These are phyloP conservation scores for Pisolithus tinctorius DNA, from an alignment of 768 basidiomycete species.

Conservation along the genomic window DNA sequence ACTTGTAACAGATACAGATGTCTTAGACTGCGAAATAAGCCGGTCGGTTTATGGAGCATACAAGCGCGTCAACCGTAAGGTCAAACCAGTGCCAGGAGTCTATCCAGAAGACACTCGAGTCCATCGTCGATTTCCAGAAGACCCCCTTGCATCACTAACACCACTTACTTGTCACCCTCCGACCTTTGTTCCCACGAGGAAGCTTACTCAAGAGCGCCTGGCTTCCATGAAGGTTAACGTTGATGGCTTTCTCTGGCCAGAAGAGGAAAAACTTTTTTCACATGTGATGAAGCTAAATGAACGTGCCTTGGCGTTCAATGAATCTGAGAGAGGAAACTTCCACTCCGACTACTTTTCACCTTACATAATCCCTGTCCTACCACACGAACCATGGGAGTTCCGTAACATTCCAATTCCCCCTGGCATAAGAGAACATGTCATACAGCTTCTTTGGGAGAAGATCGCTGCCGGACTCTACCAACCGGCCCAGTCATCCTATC, in stretches of 20 bases:
- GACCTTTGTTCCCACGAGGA: not conserved
- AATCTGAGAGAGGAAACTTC: constrained; percentile 15
- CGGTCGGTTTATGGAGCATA: not conserved
- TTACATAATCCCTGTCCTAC: constrained; percentile 24
- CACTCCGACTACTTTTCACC: constrained; percentile 27
- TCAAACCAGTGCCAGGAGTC: not conserved
- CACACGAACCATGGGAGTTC: constrained; percentile 27
- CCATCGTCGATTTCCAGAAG: not conserved
- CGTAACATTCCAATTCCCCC: constrained; percentile 26
- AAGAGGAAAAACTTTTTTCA: not conserved
- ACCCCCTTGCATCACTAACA: not conserved
- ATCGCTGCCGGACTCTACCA: constrained; percentile 35
- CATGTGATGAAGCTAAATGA: constrained; percentile 27
- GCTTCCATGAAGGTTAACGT: not conserved
- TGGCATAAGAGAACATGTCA: constrained; percentile 17
- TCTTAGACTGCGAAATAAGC: too few species aligned
- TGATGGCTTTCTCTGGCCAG: not conserved
- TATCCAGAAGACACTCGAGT: not conserved
- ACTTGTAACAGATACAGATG: too few species aligned
- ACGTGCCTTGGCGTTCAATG: constrained; percentile 31
- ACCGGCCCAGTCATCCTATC: constrained; percentile 30
- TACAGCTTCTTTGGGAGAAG: constrained; percentile 15
- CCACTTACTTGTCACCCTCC: not conserved
- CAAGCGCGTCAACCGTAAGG: not conserved
- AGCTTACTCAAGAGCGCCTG: not conserved